Conservation (phyloP, 108 stramenopile species). For the Fragilaria radians region DNA sequence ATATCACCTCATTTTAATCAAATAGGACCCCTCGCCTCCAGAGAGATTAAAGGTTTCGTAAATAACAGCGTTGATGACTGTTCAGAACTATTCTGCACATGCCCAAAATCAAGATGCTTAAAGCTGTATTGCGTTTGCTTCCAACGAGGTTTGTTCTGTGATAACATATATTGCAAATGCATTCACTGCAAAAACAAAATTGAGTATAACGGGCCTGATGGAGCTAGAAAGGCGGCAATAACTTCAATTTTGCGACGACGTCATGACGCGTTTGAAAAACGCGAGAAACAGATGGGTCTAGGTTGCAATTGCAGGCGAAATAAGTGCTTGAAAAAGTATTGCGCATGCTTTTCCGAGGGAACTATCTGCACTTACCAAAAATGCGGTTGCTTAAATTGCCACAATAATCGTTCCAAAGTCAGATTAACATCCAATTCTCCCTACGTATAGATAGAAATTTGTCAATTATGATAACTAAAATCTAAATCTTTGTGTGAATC, state of each 20-base stretch:
- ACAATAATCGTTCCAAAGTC: not conserved
- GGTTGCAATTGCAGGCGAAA: conserved; percentile 16
- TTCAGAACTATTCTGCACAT: conserved; percentile 4
- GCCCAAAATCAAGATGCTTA: conserved; percentile 7
- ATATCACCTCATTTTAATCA: too few relatives aligned
- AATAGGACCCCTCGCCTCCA: too few relatives aligned
- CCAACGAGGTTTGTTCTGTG: conserved; percentile 10
- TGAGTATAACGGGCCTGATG: conserved; percentile 9
- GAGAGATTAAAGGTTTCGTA: too few relatives aligned
- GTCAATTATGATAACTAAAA: too few relatives aligned
- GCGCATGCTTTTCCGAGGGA: conserved; percentile 12
- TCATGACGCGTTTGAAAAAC: conserved; percentile 14
- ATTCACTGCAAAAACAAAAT: conserved; percentile 10
- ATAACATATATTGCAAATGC: conserved; percentile 8
- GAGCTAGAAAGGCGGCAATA: conserved; percentile 11
- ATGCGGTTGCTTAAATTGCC: conserved; percentile 15
- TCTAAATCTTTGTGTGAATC: too few relatives aligned
- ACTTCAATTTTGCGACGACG: conserved; percentile 2
- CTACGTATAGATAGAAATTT: not conserved
- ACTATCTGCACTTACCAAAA: not conserved
- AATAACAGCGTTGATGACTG: not conserved
- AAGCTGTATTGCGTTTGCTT: conserved; percentile 25
- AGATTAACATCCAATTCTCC: not conserved
- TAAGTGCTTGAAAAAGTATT: conserved; percentile 23
- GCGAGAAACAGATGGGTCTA: not conserved